These are phyloP conservation scores for Blastobotrys aristatus DNA, from an alignment of 1,139 yeast species.

Conservation along the genomic window DNA sequence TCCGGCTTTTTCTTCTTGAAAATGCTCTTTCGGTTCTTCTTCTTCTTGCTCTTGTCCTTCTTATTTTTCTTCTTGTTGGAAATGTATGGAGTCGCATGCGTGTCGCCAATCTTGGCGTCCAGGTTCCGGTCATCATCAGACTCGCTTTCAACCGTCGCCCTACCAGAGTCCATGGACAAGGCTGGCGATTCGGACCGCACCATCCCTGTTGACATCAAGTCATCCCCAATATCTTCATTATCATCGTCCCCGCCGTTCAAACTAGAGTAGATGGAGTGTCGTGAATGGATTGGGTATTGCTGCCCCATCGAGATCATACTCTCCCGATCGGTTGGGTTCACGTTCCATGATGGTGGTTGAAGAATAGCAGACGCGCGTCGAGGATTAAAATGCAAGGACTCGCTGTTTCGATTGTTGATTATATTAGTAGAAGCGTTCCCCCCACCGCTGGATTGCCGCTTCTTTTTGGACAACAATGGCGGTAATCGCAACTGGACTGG, in stretches of 20 bases:
- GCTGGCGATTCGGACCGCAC: slow-evolving; percentile 20
- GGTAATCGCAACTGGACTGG: slow-evolving; percentile 28
- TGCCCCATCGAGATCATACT: slow-evolving; percentile 15
- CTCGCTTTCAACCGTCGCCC: slow-evolving; percentile 29
- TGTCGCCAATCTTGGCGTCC: slow-evolving; percentile 9
- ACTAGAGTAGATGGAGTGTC: slow-evolving; percentile 6
- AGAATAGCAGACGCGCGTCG: slow-evolving; percentile 17
- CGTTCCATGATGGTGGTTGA: slow-evolving; percentile 22
- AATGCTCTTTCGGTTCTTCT: slow-evolving; percentile 1
- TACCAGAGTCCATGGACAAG: slow-evolving; percentile 25
- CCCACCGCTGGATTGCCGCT: slow-evolving; percentile 6
- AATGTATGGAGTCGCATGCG: slow-evolving; percentile 7
- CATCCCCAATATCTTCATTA: slow-evolving; percentile 2
- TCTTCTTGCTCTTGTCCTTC: slow-evolving; percentile 15
- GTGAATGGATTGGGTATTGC: slow-evolving; percentile 9
- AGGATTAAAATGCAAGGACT: slow-evolving; percentile 12
- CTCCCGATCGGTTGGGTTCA: slow-evolving; percentile 12
- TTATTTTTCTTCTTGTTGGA: slow-evolving; percentile 11
- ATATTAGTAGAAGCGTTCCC: neutral
- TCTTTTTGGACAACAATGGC: slow-evolving; percentile 25
- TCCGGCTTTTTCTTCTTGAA: slow-evolving; percentile 13
- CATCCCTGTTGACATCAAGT: neutral
- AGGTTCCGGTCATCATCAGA: slow-evolving; percentile 20
- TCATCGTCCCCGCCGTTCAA: neutral
- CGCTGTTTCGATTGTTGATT: slow-evolving; percentile 1